Evolutionary conservation across 306 rosid genomes (phyloP).

Genomic region (Prunus salicina): DNA sequence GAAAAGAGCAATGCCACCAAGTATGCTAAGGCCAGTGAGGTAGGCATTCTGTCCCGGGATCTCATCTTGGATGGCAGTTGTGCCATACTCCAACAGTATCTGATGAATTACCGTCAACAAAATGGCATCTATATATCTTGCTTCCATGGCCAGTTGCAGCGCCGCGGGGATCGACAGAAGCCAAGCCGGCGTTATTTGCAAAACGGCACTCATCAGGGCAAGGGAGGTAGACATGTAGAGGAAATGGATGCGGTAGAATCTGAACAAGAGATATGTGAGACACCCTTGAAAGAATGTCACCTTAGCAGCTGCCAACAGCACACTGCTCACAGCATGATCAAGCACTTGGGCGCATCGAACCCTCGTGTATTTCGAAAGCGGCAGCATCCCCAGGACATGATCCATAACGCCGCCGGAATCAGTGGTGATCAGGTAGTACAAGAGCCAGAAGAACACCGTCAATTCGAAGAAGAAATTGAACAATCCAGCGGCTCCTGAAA

Average conservation of each 20-base stretch:
- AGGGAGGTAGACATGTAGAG: slow-evolving; percentile 33
- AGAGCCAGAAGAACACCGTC: slow-evolving; percentile 32
- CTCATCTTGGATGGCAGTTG: slow-evolving; percentile 40
- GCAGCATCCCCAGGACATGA: slow-evolving; percentile 34
- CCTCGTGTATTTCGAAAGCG: slow-evolving; percentile 32
- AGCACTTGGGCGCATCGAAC: slow-evolving; percentile 36
- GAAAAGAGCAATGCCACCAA: slow-evolving; percentile 40
- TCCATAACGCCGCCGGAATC: slow-evolving; percentile 41
- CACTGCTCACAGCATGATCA: slow-evolving; percentile 40
- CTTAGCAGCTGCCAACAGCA: slow-evolving; percentile 35
- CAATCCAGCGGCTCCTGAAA: slow-evolving; percentile 42
- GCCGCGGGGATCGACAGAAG: slow-evolving; percentile 33
- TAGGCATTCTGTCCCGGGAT: slow-evolving; percentile 43
- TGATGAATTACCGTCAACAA: slow-evolving; percentile 32
- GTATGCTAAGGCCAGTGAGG: slow-evolving; percentile 43
- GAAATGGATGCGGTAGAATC: slow-evolving; percentile 39
- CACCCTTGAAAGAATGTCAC: slow-evolving; percentile 39
- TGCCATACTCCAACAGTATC: slow-evolving; percentile 34
- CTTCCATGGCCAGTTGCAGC: slow-evolving; percentile 34
- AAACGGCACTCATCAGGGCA: slow-evolving; percentile 33
- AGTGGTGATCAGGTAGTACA: slow-evolving; percentile 36
- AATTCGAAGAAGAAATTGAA: slow-evolving; percentile 31
- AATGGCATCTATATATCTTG: slow-evolving; percentile 31
- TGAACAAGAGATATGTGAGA: slow-evolving; percentile 35
- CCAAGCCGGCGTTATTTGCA: slow-evolving; percentile 32